These are phyloP conservation scores for Rhizopogon roseolus DNA, from an alignment of 768 basidiomycete species.

Conservation along the genomic window DNA sequence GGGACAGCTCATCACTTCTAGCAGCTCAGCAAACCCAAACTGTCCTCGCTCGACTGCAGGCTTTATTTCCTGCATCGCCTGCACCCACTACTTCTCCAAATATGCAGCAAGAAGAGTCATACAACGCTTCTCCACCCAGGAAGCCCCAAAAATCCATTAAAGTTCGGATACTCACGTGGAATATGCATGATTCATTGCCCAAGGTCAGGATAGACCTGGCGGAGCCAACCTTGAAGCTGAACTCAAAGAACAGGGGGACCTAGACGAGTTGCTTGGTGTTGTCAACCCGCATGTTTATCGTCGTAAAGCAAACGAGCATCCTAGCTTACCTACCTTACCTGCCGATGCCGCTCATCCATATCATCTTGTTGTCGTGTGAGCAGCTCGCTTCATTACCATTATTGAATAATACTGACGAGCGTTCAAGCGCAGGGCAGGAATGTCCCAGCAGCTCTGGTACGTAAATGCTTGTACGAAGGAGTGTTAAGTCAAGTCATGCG, in stretches of 20 bases:
- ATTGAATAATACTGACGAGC: constrained; percentile 5
- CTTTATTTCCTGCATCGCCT: constrained; percentile 40
- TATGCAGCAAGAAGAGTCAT: constrained; percentile 13
- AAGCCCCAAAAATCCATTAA: constrained; percentile 48
- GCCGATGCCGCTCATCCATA: constrained; percentile 59
- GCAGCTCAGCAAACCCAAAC: constrained; percentile 34
- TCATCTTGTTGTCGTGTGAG: constrained; percentile 76
- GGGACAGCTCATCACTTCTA: background rate
- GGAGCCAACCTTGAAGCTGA: constrained; percentile 3
- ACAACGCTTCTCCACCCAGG: constrained; percentile 17
- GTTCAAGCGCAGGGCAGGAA: constrained; percentile 65
- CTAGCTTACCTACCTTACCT: constrained; percentile 43
- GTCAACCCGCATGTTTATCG: constrained; percentile 40
- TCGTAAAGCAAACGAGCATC: constrained; percentile 15
- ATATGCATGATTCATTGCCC: constrained; percentile 81
- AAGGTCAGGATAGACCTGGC: constrained; percentile 40
- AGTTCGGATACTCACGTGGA: constrained; percentile 72
- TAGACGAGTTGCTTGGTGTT: constrained; percentile 65
- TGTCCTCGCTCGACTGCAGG: constrained; percentile 48
- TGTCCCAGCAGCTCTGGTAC: constrained; percentile 76
- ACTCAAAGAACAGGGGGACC: constrained; percentile 50
- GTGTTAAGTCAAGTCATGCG: background rate
- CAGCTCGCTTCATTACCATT: constrained; percentile 6
- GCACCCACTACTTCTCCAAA: constrained; percentile 14
- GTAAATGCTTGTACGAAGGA: constrained; percentile 1